Conservation (phyloP, 176 grass and related monocot species). For the Aechmea fasciata region DNA sequence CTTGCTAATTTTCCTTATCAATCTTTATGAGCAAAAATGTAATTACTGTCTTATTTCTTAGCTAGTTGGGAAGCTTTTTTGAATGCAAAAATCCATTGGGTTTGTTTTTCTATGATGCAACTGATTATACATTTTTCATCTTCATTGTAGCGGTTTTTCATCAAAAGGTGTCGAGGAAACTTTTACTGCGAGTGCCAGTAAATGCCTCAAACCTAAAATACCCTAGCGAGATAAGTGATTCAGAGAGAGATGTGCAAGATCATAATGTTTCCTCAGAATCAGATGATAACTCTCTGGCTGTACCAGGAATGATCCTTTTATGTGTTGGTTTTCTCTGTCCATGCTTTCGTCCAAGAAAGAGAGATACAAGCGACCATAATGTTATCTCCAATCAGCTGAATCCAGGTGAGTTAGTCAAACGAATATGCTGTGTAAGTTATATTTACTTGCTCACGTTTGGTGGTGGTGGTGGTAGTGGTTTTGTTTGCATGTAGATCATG, state of each 20-base stretch:
- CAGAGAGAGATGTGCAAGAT: constrained; percentile 29
- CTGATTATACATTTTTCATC: constrained; percentile 7
- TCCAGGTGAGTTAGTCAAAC: constrained; percentile 29
- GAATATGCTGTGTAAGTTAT: neutral
- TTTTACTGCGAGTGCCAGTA: constrained; percentile 37
- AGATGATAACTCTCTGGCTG: constrained; percentile 42
- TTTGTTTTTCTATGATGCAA: neutral
- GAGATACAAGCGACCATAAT: constrained; percentile 47
- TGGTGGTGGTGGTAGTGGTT: too few species aligned
- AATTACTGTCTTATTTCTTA: neutral
- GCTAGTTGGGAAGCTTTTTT: neutral
- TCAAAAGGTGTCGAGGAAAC: constrained; percentile 44
- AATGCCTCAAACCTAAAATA: constrained; percentile 35
- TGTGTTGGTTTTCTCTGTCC: constrained; percentile 79
- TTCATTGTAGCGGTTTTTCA: constrained; percentile 26
- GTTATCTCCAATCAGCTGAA: constrained; percentile 37
- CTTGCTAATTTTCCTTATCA: too few species aligned
- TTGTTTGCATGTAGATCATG: too few species aligned
- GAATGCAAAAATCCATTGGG: neutral
- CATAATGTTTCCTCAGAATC: constrained; percentile 44
- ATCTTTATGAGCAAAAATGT: too few species aligned
- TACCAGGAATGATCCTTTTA: constrained; percentile 77
- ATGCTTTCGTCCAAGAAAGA: constrained; percentile 67
- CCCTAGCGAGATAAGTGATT: constrained; percentile 23
- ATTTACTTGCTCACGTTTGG: neutral